Percentiles rank a stretch among this genome's conserved stretches.
Conservation (phyloP, 371 early-diverging fungal genomes). For the Apophysomyces trapeziformis region DNA sequence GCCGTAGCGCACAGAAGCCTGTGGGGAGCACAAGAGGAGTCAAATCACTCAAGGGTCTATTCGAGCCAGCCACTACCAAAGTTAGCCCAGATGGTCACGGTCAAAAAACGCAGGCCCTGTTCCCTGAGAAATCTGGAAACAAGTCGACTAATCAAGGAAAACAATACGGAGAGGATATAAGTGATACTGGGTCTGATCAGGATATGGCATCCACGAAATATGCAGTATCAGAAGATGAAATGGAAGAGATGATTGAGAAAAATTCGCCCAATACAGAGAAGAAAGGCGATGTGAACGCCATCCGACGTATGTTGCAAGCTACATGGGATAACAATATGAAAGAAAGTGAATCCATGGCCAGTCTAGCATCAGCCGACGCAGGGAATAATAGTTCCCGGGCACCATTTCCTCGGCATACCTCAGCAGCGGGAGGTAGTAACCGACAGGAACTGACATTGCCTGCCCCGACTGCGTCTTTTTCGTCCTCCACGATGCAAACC, state of each 20-base stretch:
- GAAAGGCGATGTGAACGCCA: constrained; percentile 25
- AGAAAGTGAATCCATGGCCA: constrained; percentile 29
- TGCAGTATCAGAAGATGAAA: constrained; percentile 22
- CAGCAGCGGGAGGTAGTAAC: neutral
- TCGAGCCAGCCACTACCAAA: constrained; percentile 2
- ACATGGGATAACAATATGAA: constrained; percentile 26
- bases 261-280: neutral
- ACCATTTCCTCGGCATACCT: neutral
- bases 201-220: constrained; percentile 27
- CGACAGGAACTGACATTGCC: neutral
- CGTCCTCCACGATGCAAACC: neutral
- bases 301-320: constrained; percentile 29
- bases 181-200: neutral
- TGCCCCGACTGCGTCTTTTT: neutral
- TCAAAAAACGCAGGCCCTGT: neutral
- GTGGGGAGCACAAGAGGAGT: constrained; percentile 10
- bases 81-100: constrained; percentile 2
- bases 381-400: no score
- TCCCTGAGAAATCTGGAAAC: neutral
- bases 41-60: constrained; percentile 13
- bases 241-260: neutral
- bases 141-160: neutral
- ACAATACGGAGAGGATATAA: neutral
- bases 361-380: constrained; percentile 19
- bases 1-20: constrained; percentile 13